Base-by-base conservation (phyloP, 768 basidiomycete genomes). In the Psilocybe sp. region DNA sequence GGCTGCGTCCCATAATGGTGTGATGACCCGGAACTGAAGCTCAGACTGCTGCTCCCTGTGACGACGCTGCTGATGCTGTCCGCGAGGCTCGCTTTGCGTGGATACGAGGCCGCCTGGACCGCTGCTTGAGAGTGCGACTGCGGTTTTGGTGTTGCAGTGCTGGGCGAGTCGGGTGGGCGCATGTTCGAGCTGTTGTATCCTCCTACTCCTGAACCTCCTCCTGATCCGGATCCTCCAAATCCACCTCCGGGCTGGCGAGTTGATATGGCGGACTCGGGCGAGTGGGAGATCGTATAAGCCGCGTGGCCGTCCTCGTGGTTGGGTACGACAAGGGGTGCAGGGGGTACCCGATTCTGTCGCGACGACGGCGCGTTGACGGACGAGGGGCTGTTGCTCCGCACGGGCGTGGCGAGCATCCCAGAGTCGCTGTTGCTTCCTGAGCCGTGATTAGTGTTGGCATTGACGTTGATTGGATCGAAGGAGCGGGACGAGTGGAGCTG, bases 401-500 rank as follows among this genome's bases (percentile, higher is more conserved):
- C 36, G 35, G 53, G 50, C 23, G 23, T 28, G 32, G 46, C 38
- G 16, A 43, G 14, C 54, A 53, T 37, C 43, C 56, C 43, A 39
- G 54, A 41, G 13, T 52, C 39, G 44, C 39, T 55, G 8, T 54
- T 47, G 49, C 60, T 63, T 15, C 58, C 54, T 43, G 65, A 64
- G 44, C 64, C 37, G 39, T 55, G 56, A 47, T 46, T 57, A 49
- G 67, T 57, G 48, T 50, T 60, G 38, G 52, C 51, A 39, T 60
- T 64, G 40, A 58, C 57, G 40, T 60, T 61, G 40, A 69, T 56
- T 19, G 76, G 72, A 50, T 77, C 74, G 41, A 70, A 63, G 11
- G 75, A 75, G 44, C 72, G 73, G 16, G 74, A 72, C 13, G 66
- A 53, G 35, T 73, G 73, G 23, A 75, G 64, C 8, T 60, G 49